These are phyloP conservation scores for Populus hybrid DNA, from an alignment of 441 rosid species.

Conservation along the genomic window DNA sequence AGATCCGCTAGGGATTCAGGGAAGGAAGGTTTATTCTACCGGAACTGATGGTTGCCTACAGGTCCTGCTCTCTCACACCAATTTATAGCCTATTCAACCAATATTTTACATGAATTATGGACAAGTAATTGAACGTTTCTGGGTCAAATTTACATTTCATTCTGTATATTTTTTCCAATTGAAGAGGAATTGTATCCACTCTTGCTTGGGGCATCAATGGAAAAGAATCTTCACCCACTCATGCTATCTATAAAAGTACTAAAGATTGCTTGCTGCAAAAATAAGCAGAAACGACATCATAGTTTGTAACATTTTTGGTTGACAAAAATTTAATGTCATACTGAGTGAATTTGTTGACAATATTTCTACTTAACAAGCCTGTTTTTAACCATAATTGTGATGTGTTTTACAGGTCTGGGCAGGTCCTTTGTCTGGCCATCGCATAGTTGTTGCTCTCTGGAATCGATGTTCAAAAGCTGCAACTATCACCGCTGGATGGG, in stretches of 20 bases:
- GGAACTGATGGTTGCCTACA: constrained; percentile 69
- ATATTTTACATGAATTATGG: background rate
- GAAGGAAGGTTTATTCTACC: constrained; percentile 61
- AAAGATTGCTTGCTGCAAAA: background rate
- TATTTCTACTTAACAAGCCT: too few relatives aligned
- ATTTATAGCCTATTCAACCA: constrained; percentile 3
- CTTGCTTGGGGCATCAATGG: background rate
- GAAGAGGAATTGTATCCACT: too few relatives aligned
- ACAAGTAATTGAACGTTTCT: background rate
- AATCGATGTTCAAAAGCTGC: constrained; percentile 73
- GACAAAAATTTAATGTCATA: background rate
- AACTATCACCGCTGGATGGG: constrained; percentile 69
- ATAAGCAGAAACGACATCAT: background rate
- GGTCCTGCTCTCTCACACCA: constrained; percentile 37
- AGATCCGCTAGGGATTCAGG: constrained; percentile 95
- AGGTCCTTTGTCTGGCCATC: constrained; percentile 74
- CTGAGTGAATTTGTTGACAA: background rate
- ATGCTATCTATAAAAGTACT: background rate
- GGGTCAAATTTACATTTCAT: background rate
- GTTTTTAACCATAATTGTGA: background rate
- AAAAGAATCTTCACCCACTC: background rate
- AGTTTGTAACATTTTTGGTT: background rate
- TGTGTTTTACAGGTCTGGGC: constrained; percentile 69
- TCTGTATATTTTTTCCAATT: too few relatives aligned
- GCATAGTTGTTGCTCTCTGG: constrained; percentile 78